Evolutionary conservation across 768 basidiomycete genomes (phyloP).

Genomic region (Boletus bicolor): DNA sequence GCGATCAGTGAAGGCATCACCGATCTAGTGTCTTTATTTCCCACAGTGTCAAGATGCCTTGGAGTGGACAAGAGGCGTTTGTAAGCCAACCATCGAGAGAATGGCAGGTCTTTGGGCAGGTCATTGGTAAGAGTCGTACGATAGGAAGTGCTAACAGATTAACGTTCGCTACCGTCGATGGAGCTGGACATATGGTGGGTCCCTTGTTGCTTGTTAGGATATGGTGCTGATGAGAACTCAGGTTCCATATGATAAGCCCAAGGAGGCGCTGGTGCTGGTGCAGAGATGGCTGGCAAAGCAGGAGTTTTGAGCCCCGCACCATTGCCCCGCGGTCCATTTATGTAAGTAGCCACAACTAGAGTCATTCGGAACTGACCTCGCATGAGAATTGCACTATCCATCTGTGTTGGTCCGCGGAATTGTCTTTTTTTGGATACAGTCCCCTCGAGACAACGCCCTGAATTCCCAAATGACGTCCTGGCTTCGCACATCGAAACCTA

Average conservation of each 20-base stretch:
- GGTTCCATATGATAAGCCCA: constrained; percentile 65
- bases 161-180: constrained; percentile 63
- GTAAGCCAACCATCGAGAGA: constrained; percentile 45
- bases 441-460: too few species aligned
- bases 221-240: constrained; percentile 17
- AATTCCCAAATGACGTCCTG: too few species aligned
- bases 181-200: constrained; percentile 74
- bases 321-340: not conserved
- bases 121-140: constrained; percentile 42
- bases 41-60: constrained; percentile 55
- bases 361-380: not conserved
- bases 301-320: constrained; percentile 11
- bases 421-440: too few species aligned
- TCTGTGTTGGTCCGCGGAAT: too few species aligned
- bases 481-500: too few species aligned
- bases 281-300: constrained; percentile 44
- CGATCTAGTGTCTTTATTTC: too few species aligned
- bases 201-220: not conserved
- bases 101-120: constrained; percentile 51
- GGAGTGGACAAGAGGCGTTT: constrained; percentile 62
- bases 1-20: too few species aligned
- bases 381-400: not conserved
- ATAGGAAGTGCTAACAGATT: constrained; percentile 55
- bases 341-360: not conserved
- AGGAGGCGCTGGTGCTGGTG: constrained; percentile 48